Conservation (phyloP, 164 flowering plant genomes). For the Kingdonia uniflora region DNA sequence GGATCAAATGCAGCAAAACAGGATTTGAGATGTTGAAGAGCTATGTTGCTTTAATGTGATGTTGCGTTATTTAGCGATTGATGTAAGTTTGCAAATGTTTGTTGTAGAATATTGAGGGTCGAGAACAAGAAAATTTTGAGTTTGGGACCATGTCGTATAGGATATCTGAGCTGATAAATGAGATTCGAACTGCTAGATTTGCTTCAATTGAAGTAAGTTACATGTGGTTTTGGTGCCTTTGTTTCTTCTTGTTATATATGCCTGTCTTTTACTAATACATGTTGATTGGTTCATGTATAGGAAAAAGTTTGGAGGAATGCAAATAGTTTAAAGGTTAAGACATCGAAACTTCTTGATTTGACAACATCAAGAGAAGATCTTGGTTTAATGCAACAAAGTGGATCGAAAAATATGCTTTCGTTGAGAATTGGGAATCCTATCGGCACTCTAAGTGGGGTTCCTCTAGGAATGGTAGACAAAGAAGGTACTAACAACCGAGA, state of each 20-base stretch:
- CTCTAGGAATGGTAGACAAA: conserved; percentile 45
- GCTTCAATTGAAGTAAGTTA: conserved; percentile 42
- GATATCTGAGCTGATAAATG: conserved; percentile 45
- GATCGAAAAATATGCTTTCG: conserved; percentile 33
- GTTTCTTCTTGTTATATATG: background rate
- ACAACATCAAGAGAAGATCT: conserved; percentile 24
- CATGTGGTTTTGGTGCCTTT: background rate
- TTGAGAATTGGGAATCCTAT: conserved; percentile 40
- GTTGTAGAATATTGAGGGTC: conserved; percentile 17
- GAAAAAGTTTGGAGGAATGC: conserved; percentile 49
- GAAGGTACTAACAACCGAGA: conserved; percentile 42
- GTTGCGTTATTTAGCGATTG: too few species aligned
- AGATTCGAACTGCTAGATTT: conserved; percentile 57
- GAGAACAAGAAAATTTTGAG: conserved; percentile 22
- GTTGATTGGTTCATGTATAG: conserved; percentile 23
- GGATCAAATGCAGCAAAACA: too few species aligned
- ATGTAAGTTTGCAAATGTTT: too few species aligned
- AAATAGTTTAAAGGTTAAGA: conserved; percentile 32
- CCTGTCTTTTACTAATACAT: background rate
- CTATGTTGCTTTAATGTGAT: too few species aligned
- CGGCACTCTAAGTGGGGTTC: conserved; percentile 31
- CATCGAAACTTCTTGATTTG: conserved; percentile 22
- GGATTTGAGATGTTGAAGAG: too few species aligned
- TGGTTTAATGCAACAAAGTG: conserved; percentile 15
- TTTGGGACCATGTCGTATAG: conserved; percentile 22